Conservation (phyloP, 2,329 filamentous ascomycete species). For the Alternaria brassicae region DNA sequence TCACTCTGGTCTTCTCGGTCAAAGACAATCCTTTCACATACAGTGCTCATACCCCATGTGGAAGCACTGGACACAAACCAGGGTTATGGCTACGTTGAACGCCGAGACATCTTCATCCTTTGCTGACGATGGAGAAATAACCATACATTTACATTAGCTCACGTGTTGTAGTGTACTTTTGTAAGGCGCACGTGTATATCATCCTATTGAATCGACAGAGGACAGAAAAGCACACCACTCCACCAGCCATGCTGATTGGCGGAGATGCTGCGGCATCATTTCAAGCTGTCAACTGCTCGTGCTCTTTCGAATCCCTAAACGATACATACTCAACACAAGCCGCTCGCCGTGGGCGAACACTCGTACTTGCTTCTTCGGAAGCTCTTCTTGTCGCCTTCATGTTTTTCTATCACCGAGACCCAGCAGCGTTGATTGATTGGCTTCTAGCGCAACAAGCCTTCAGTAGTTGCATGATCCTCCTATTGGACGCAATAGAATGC, state of each 20-base stretch:
- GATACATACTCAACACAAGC: slow-evolving; percentile 20
- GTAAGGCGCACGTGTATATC: slow-evolving; percentile 58
- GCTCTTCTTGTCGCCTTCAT: slow-evolving; percentile 55
- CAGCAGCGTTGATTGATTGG: slow-evolving; percentile 57
- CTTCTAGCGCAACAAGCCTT: slow-evolving; percentile 59
- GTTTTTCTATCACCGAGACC: slow-evolving; percentile 55
- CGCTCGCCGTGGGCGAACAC: slow-evolving; percentile 47
- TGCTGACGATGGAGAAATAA: background rate
- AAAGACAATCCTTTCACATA: background rate
- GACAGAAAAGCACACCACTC: slow-evolving; percentile 23
- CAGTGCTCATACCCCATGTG: background rate
- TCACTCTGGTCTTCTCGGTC: background rate
- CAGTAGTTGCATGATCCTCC: slow-evolving; percentile 59
- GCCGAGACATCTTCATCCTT: too few relatives aligned
- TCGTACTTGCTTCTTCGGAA: slow-evolving; percentile 54
- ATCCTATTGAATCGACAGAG: slow-evolving; percentile 59
- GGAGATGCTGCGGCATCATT: slow-evolving; percentile 13
- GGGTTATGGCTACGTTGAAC: background rate
- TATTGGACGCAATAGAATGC: slow-evolving; percentile 56
- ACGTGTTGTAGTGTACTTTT: slow-evolving; percentile 51
- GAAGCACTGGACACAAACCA: background rate
- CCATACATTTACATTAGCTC: slow-evolving; percentile 4
- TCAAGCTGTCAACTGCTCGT: slow-evolving; percentile 20
- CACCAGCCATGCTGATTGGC: background rate
- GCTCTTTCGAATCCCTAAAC: slow-evolving; percentile 22